A percentile compares a stretch with the other conserved stretches of the same genome.
Evolutionary conservation across 495 filamentous ascomycete species (phyloP).

Genomic region (Xeromyces bisporus): DNA sequence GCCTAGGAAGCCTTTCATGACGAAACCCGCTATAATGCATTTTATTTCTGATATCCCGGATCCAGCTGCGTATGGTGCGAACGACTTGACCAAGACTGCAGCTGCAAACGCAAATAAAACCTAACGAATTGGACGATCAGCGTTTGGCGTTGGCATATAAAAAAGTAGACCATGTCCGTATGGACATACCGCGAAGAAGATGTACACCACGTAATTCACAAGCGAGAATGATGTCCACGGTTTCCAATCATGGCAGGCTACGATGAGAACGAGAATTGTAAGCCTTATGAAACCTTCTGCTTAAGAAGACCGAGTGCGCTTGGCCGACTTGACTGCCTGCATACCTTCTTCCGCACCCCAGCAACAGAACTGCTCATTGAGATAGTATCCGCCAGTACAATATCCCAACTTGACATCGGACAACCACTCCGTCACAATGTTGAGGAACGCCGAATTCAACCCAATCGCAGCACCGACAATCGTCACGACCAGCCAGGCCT

Average conservation of each 20-base stretch:
- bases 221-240: slow-evolving; percentile 64
- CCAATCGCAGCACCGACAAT: slow-evolving; percentile 87
- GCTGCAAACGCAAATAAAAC: slow-evolving; percentile 67
- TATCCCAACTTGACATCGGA: slow-evolving; percentile 89
- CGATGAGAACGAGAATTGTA: slow-evolving; percentile 1
- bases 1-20: slow-evolving; percentile 97
- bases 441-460: slow-evolving; percentile 80
- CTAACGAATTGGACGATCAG: too few species aligned
- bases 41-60: slow-evolving; percentile 99
- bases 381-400: slow-evolving; percentile 87
- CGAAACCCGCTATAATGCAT: slow-evolving; percentile 97
- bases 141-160: too few species aligned
- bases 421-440: slow-evolving; percentile 94
- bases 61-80: slow-evolving; percentile 91
- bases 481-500: slow-evolving; percentile 96
- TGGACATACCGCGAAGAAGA: slow-evolving; percentile 60
- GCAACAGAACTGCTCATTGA: slow-evolving; percentile 97
- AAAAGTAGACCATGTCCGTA: too few species aligned
- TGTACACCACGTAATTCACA: slow-evolving; percentile 78
- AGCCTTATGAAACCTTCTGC: background rate
- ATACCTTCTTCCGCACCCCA: slow-evolving; percentile 84
- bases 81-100: slow-evolving; percentile 75
- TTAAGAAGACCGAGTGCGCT: background rate
- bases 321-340: slow-evolving; percentile 2
- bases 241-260: slow-evolving; percentile 81